phyloP scores from a whole-genome alignment of 2,329 filamentous ascomycete genomes.

The Cercospora sojina region DNA sequence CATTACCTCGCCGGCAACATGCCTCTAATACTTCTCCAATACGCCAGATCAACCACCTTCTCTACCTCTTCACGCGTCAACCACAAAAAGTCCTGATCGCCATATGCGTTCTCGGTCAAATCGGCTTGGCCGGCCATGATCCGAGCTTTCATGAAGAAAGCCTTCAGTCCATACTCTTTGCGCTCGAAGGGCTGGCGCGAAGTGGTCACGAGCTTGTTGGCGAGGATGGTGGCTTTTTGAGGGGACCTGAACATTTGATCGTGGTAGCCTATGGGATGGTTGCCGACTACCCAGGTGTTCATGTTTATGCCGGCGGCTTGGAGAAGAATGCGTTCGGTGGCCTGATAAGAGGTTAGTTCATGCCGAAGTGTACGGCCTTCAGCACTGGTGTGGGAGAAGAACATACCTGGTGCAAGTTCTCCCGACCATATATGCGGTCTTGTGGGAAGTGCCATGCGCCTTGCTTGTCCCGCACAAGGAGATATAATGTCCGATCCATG shows the following conservation, averaged over 20 bases:
- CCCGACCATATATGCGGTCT: constrained; percentile 65
- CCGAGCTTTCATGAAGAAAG: constrained; percentile 92
- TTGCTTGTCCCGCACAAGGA: constrained; percentile 73
- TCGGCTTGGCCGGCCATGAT: constrained; percentile 97
- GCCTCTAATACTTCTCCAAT: constrained; percentile 74
- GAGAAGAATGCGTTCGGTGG: constrained; percentile 74
- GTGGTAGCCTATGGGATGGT: constrained; percentile 81
- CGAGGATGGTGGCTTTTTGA: constrained; percentile 30
- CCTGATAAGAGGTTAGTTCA: constrained; percentile 53
- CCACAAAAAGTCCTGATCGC: constrained; percentile 85
- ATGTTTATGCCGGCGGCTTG: constrained; percentile 85
- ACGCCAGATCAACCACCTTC: constrained; percentile 61
- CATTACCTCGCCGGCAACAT: constrained; percentile 75
- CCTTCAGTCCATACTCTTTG: constrained; percentile 68
- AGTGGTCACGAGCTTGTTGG: constrained; percentile 31
- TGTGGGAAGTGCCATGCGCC: constrained; percentile 80
- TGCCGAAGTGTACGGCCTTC: neutral
- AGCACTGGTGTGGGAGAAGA: neutral
- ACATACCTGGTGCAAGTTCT: constrained; percentile 79
- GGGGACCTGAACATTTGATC: constrained; percentile 55
- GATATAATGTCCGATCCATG: constrained; percentile 79
- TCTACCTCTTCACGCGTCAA: constrained; percentile 83
- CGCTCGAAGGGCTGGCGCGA: constrained; percentile 35
- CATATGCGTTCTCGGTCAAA: constrained; percentile 67
- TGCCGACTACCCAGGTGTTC: constrained; percentile 97